Evolutionary conservation across 805 yeast genomes (phyloP).

Genomic region (Kockiozyma suomiensis): DNA sequence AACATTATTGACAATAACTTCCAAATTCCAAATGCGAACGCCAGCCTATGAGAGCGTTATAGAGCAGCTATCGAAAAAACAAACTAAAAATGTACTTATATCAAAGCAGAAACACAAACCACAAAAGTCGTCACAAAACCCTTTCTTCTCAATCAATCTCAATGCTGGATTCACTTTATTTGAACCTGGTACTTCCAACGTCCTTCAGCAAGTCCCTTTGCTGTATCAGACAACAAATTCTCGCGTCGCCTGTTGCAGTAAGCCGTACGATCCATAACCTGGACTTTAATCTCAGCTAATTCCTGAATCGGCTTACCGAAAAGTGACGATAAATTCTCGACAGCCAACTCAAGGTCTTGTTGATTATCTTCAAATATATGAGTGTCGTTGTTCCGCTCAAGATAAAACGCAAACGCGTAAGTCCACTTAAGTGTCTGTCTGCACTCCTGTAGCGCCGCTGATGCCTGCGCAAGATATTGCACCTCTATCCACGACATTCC

Average conservation of each 20-base stretch:
- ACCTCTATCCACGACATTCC: conserved; percentile 85
- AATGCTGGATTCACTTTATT: conserved; percentile 6
- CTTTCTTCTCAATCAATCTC: not conserved
- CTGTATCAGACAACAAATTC: conserved; percentile 51
- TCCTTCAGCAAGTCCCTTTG: conserved; percentile 47
- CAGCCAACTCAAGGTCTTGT: conserved; percentile 61
- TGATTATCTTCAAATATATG: conserved; percentile 73
- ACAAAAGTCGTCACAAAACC: not conserved
- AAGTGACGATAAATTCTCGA: conserved; percentile 67
- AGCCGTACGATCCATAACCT: conserved; percentile 49
- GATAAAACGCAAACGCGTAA: conserved; percentile 74
- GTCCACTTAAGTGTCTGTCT: conserved; percentile 88
- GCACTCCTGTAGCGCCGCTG: conserved; percentile 63
- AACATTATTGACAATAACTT: no score
- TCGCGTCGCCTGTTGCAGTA: conserved; percentile 49
- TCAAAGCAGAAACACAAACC: not conserved
- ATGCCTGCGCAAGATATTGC: conserved; percentile 76
- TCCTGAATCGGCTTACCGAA: conserved; percentile 49
- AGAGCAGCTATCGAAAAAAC: not conserved
- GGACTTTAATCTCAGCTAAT: conserved; percentile 46
- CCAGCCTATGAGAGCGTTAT: conserved; percentile 12
- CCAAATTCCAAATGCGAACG: conserved; percentile 17
- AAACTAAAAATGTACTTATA: not conserved
- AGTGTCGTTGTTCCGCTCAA: conserved; percentile 55
- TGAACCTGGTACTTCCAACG: conserved; percentile 42